phyloP scores from a whole-genome alignment of 179 eudicot genomes.

The Camellia oleifera region DNA sequence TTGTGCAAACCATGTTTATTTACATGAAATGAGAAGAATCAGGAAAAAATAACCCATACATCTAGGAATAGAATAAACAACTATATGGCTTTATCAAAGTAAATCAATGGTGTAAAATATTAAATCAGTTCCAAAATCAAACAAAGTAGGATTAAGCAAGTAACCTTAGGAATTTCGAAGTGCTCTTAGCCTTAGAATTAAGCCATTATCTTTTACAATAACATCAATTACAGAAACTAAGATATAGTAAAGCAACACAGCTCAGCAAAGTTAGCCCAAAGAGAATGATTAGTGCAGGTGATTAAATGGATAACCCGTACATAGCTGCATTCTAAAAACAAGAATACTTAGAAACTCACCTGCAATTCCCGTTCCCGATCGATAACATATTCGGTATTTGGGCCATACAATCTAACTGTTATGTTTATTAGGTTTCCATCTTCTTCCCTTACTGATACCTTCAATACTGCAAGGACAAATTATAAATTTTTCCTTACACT shows the following conservation, averaged over 20 bases:
- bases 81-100: neutral
- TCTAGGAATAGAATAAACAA: neutral
- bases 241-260: neutral
- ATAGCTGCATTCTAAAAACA: neutral
- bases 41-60: neutral
- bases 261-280: neutral
- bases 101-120: neutral
- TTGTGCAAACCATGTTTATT: neutral
- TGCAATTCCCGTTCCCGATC: conserved; percentile 78
- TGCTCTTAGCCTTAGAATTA: neutral
- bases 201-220: neutral
- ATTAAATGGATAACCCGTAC: neutral
- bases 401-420: conserved; percentile 88
- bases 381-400: conserved; percentile 91
- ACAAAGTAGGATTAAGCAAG: neutral
- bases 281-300: no score
- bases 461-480: conserved; percentile 61
- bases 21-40: neutral
- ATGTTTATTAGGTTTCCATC: conserved; percentile 39
- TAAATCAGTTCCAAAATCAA: neutral
- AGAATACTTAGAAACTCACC: conserved; percentile 39
- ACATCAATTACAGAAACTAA: neutral
- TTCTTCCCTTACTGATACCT: conserved; percentile 73
- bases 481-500: neutral
- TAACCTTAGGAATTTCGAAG: neutral